These are phyloP conservation scores for Pinus tabuliformis DNA, from an alignment of 75 land plant species.

Conservation along the genomic window DNA sequence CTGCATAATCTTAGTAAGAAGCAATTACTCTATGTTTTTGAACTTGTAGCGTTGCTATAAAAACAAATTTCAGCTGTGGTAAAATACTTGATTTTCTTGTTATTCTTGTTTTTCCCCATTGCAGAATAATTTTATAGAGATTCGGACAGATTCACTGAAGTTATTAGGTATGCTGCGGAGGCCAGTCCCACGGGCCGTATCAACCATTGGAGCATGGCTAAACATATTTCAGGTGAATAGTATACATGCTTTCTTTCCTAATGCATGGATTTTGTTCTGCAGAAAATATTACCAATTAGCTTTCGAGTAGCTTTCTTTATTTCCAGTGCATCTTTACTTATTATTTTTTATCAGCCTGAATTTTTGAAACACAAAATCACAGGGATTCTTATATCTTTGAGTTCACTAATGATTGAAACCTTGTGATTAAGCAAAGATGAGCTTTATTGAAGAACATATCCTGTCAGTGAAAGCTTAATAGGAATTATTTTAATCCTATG, in stretches of 20 bases:
- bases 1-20: neutral
- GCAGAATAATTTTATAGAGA: slow-evolving; percentile 87
- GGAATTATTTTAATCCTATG: no score
- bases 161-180: slow-evolving; percentile 66
- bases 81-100: neutral
- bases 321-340: neutral
- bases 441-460: no score
- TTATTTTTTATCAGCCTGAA: neutral
- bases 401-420: neutral
- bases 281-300: neutral
- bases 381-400: neutral
- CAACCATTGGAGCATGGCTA: slow-evolving; percentile 94
- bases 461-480: no score
- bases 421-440: neutral
- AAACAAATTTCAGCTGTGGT: neutral
- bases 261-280: neutral
- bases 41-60: neutral
- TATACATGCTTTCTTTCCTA: neutral
- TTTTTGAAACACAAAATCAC: neutral
- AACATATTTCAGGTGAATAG: slow-evolving; percentile 80
- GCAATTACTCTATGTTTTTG: neutral
- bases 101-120: neutral
- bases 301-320: neutral
- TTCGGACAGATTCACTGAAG: slow-evolving; percentile 88
- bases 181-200: slow-evolving; percentile 79